phyloP scores from a whole-genome alignment of 257 asterid genomes.

The Rehmannia glutinosa region DNA sequence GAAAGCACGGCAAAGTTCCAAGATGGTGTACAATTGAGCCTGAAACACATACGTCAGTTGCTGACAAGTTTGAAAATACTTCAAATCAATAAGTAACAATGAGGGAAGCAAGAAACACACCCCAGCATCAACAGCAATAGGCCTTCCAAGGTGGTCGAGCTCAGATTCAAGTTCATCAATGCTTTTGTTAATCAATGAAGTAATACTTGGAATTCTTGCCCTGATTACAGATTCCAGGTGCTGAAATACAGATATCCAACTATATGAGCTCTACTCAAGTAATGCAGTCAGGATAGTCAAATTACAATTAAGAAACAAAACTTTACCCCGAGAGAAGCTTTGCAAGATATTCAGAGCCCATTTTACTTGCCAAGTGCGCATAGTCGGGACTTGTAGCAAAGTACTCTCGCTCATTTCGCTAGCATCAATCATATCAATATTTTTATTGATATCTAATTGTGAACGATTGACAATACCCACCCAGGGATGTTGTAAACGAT shows the following conservation, averaged over 20 bases:
- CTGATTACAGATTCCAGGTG: constrained; percentile 79
- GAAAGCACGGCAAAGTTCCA: constrained; percentile 98
- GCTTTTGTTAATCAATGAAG: constrained; percentile 79
- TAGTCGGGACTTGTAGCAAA: constrained; percentile 85
- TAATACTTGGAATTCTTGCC: constrained; percentile 85
- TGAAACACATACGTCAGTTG: constrained; percentile 32
- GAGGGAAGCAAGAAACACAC: constrained; percentile 37
- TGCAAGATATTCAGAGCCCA: constrained; percentile 97
- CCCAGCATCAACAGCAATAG: constrained; percentile 89
- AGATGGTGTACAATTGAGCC: constrained; percentile 93
- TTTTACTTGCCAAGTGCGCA: constrained; percentile 72
- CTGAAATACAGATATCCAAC: constrained; percentile 40
- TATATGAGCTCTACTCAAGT: constrained; percentile 7
- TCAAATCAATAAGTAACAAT: constrained; percentile 13
- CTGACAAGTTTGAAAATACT: constrained; percentile 1
- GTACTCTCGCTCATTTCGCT: constrained; percentile 80
- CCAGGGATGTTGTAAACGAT: constrained; percentile 87
- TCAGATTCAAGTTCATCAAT: constrained; percentile 90
- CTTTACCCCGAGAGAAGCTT: constrained; percentile 82
- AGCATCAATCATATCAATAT: constrained; percentile 64
- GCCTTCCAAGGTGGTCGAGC: constrained; percentile 92
- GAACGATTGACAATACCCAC: constrained; percentile 94
- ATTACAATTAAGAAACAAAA: not conserved
- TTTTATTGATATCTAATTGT: constrained; percentile 86
- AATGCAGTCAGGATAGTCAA: not conserved